Conservation (phyloP, 352 stramenopile genomes). For the Aphanomyces cochlioides region DNA sequence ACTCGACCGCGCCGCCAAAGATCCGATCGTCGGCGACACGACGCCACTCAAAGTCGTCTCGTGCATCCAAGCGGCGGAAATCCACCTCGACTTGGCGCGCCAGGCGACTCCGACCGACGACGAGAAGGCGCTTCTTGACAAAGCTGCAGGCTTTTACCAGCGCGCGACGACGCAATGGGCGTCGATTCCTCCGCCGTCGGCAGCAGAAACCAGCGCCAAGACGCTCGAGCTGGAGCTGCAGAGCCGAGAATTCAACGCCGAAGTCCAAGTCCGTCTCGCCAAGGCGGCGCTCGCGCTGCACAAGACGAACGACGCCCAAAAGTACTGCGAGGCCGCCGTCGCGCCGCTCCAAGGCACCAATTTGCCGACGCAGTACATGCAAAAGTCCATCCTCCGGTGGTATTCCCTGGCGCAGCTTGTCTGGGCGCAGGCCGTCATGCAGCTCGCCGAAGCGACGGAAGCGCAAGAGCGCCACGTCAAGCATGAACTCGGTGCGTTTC, state of each 20-base stretch:
- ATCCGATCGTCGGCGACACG: slow-evolving; percentile 47
- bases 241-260: slow-evolving; percentile 54
- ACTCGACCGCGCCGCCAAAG: slow-evolving; percentile 65
- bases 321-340: slow-evolving; percentile 49
- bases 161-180: slow-evolving; percentile 58
- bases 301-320: slow-evolving; percentile 49
- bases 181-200: slow-evolving; percentile 16
- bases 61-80: slow-evolving; percentile 43
- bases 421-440: slow-evolving; percentile 50
- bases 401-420: slow-evolving; percentile 61
- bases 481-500: slow-evolving; percentile 38
- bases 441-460: slow-evolving; percentile 42
- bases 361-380: slow-evolving; percentile 33
- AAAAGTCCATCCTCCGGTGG: slow-evolving; percentile 54
- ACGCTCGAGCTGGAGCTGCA: slow-evolving; percentile 56
- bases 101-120: neutral
- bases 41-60: slow-evolving; percentile 46
- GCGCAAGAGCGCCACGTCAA: slow-evolving; percentile 37
- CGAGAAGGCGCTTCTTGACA: slow-evolving; percentile 38
- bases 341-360: slow-evolving; percentile 30
- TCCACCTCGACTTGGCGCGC: neutral
- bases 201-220: slow-evolving; percentile 36
- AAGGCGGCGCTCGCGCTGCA: slow-evolving; percentile 55
- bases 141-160: slow-evolving; percentile 49
- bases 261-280: slow-evolving; percentile 68